A percentile compares a stretch with the other conserved stretches of the same genome.
These are phyloP conservation scores for Kwoniella mangroviensis DNA, from an alignment of 768 basidiomycete species.

Conservation along the genomic window DNA sequence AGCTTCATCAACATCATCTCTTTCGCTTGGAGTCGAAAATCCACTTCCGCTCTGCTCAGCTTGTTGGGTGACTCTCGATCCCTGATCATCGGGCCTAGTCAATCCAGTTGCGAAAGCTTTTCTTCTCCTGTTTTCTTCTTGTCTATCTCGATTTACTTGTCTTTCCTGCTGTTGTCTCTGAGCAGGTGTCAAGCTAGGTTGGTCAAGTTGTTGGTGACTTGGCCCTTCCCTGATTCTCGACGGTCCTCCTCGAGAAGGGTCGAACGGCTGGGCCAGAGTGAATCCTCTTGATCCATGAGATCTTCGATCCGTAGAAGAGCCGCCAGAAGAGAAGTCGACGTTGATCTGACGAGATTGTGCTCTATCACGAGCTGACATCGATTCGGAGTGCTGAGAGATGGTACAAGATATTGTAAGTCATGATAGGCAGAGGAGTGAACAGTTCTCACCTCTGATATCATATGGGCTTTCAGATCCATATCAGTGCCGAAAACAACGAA, in stretches of 20 bases:
- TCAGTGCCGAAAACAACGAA: constrained; percentile 91
- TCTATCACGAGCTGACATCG: constrained; percentile 54
- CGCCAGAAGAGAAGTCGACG: constrained; percentile 41
- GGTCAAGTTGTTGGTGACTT: constrained; percentile 40
- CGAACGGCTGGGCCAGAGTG: constrained; percentile 28
- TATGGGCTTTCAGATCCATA: constrained; percentile 89
- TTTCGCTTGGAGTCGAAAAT: constrained; percentile 41
- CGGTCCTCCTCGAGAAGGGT: constrained; percentile 19
- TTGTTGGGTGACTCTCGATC: not conserved
- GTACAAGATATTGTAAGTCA: not conserved
- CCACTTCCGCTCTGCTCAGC: constrained; percentile 35
- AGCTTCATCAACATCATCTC: constrained; percentile 54
- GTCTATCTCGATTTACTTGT: constrained; percentile 39
- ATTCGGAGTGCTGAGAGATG: constrained; percentile 48
- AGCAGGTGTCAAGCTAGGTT: constrained; percentile 38
- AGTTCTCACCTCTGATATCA: constrained; percentile 67
- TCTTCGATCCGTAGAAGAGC: constrained; percentile 18
- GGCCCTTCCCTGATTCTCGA: constrained; percentile 28
- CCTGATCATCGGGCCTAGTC: constrained; percentile 22
- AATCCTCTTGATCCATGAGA: constrained; percentile 35
- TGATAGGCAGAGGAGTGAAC: not conserved
- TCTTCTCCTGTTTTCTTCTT: constrained; percentile 42
- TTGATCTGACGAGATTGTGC: constrained; percentile 53
- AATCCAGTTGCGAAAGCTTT: constrained; percentile 51
- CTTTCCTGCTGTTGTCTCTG: constrained; percentile 47